phyloP scores from a whole-genome alignment of 202 grass and related monocot species.

The Cymbopogon flexuosus region DNA sequence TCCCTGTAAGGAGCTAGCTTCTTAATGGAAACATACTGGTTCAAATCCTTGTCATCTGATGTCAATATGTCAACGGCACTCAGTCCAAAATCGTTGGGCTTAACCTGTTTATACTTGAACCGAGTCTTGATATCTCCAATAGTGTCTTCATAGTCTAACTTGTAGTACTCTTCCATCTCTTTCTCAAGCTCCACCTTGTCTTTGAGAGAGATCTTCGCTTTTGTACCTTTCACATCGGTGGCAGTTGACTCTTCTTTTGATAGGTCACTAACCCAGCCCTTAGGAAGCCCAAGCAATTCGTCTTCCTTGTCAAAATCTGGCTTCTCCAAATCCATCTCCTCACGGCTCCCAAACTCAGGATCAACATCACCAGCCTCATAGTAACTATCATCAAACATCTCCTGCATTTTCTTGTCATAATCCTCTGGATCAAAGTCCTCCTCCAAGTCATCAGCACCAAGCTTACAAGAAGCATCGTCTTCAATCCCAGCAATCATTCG shows the following conservation, averaged over 20 bases:
- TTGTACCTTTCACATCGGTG: slow-evolving; percentile 29
- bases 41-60: slow-evolving; percentile 68
- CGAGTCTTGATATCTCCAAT: slow-evolving; percentile 89
- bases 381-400: slow-evolving; percentile 64
- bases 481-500: slow-evolving; percentile 60
- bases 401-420: slow-evolving; percentile 76
- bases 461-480: slow-evolving; percentile 41
- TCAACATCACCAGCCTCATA: slow-evolving; percentile 69
- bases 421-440: slow-evolving; percentile 87
- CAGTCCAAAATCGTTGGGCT: slow-evolving; percentile 64
- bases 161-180: slow-evolving; percentile 73
- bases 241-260: slow-evolving; percentile 36
- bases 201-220: slow-evolving; percentile 50
- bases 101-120: slow-evolving; percentile 70
- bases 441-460: slow-evolving; percentile 70
- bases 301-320: slow-evolving; percentile 86
- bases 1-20: slow-evolving; percentile 74
- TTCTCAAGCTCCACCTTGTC: slow-evolving; percentile 71
- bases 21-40: slow-evolving; percentile 93
- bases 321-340: slow-evolving; percentile 52
- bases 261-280: slow-evolving; percentile 39
- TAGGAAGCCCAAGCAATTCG: slow-evolving; percentile 65
- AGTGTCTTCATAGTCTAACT: slow-evolving; percentile 75
- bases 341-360: slow-evolving; percentile 58
- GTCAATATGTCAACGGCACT: slow-evolving; percentile 51